Percentiles rank a stretch among this genome's conserved stretches.
Evolutionary conservation across 2,329 filamentous ascomycete species (phyloP).

Genomic region (Xylaria arbuscula): DNA sequence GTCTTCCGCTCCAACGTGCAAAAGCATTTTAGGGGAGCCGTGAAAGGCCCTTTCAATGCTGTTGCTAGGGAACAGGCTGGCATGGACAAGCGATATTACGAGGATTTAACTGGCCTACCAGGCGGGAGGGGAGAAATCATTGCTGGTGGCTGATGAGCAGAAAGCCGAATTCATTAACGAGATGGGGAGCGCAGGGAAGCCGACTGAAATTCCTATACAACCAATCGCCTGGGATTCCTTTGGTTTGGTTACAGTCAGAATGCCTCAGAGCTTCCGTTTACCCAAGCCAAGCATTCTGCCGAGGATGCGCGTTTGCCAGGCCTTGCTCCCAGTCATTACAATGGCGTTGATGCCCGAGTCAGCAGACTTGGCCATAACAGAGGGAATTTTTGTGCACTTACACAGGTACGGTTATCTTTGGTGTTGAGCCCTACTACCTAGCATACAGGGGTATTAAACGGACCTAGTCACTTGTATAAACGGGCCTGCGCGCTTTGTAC

Average conservation of each 20-base stretch:
- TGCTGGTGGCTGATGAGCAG: conserved; percentile 46
- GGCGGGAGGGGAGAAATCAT: conserved; percentile 46
- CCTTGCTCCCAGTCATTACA: neutral
- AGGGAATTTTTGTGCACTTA: neutral
- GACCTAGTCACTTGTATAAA: too few species aligned
- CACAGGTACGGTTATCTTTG: neutral
- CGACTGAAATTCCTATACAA: neutral
- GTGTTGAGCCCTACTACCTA: neutral
- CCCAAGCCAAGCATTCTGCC: neutral
- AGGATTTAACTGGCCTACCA: conserved; percentile 47
- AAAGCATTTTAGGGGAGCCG: conserved; percentile 55
- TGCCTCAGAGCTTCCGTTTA: neutral
- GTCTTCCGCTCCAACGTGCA: conserved; percentile 58
- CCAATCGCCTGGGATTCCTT: neutral
- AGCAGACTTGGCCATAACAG: conserved; percentile 2
- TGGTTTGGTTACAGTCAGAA: neutral
- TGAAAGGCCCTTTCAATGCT: conserved; percentile 58
- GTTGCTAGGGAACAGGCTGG: conserved; percentile 58
- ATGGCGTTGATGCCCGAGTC: conserved; percentile 2
- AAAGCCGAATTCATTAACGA: neutral
- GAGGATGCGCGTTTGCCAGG: neutral
- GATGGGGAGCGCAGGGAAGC: neutral
- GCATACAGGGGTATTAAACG: too few species aligned
- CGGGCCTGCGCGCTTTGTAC: neutral
- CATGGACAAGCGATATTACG: conserved; percentile 57